These are phyloP conservation scores for Botryotinia globosa DNA, from an alignment of 2,329 filamentous ascomycete genomes.

Conservation along the genomic window DNA sequence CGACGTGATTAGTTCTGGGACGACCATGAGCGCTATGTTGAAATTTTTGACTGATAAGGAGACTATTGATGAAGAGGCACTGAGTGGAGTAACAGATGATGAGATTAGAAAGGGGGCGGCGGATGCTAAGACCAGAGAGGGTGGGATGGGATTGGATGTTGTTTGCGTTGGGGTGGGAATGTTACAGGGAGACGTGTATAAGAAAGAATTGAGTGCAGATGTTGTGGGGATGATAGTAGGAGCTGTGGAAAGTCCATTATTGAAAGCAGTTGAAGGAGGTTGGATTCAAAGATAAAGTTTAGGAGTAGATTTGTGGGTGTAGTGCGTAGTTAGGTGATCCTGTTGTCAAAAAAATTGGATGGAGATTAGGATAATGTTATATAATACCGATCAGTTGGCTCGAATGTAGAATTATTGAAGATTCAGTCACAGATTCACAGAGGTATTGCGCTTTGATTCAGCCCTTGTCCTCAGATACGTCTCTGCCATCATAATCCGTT, in stretches of 20 bases:
- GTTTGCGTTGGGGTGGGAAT: constrained; percentile 3
- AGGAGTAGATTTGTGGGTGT: not conserved
- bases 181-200: not conserved
- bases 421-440: not conserved
- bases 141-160: not conserved
- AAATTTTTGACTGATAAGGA: not conserved
- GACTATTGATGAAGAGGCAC: not conserved
- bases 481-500: not conserved
- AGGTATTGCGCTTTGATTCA: not conserved
- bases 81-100: no score
- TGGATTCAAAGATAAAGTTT: not conserved
- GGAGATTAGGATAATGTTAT: not conserved
- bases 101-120: not conserved
- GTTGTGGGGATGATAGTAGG: not conserved
- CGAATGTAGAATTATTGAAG: not conserved
- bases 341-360: not conserved
- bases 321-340: not conserved
- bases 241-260: not conserved
- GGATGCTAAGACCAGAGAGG: not conserved
- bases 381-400: not conserved
- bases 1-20: constrained; percentile 11
- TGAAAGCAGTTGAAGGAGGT: not conserved
- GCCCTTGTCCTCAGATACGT: not conserved
- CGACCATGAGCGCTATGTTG: not conserved
- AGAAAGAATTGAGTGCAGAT: not conserved